Conservation (phyloP, 164 flowering plant genomes). For the Warburgia ugandensis region DNA sequence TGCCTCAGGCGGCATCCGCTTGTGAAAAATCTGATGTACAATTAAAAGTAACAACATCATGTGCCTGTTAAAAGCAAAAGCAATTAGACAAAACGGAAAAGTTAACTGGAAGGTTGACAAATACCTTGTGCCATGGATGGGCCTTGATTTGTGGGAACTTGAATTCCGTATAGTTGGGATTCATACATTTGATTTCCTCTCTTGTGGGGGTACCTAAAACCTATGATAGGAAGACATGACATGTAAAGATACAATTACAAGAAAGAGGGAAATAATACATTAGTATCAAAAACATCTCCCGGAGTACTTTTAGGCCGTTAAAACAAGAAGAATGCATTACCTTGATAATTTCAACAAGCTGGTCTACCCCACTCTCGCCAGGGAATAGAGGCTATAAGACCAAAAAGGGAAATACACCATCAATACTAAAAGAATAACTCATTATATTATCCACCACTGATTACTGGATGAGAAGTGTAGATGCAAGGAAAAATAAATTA, state of each 20-base stretch:
- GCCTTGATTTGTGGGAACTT: constrained; percentile 86
- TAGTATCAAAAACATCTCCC: too few relatives aligned
- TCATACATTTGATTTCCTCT: constrained; percentile 94
- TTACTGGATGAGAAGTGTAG: background rate
- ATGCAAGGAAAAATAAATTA: background rate
- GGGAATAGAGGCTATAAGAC: constrained; percentile 72
- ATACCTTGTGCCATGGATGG: constrained; percentile 92
- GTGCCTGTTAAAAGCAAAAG: background rate
- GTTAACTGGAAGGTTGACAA: background rate
- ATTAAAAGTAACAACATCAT: background rate
- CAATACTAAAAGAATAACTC: too few relatives aligned
- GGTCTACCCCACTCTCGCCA: constrained; percentile 90
- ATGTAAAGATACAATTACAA: background rate
- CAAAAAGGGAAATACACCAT: too few relatives aligned
- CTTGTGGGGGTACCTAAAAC: constrained; percentile 88
- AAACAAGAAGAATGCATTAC: constrained; percentile 22
- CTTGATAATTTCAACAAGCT: constrained; percentile 93
- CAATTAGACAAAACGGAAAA: background rate
- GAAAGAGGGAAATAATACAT: background rate
- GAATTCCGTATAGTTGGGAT: constrained; percentile 84
- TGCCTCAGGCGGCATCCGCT: constrained; percentile 58
- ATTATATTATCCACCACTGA: background rate
- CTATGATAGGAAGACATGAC: constrained; percentile 25
- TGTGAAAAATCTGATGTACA: constrained; percentile 40
- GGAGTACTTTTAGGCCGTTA: too few relatives aligned